These are phyloP conservation scores for Populus tremula DNA, from an alignment of 345 rosid species.

Conservation along the genomic window DNA sequence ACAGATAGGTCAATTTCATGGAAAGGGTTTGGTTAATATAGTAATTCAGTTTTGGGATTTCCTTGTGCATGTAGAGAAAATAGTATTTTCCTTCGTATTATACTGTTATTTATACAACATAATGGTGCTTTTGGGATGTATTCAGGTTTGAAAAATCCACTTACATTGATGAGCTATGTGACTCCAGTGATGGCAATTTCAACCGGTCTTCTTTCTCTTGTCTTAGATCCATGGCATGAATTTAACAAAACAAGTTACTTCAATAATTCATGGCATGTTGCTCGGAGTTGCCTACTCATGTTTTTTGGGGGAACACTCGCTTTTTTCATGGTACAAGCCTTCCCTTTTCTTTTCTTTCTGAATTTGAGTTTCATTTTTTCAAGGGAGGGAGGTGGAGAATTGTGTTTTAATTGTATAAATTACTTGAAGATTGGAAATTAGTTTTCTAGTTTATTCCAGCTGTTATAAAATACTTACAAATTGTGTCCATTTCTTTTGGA, in stretches of 20 bases:
- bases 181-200: constrained; percentile 87
- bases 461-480: constrained; percentile 2
- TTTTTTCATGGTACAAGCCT: constrained; percentile 71
- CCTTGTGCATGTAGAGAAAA: no score
- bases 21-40: no score
- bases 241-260: constrained; percentile 67
- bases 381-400: neutral
- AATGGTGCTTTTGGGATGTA: constrained; percentile 15
- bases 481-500: constrained; percentile 1
- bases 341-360: neutral
- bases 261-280: constrained; percentile 67
- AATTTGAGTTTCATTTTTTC: neutral
- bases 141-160: constrained; percentile 91
- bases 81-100: no score
- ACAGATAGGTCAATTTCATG: no score
- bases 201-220: constrained; percentile 77
- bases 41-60: no score
- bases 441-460: neutral
- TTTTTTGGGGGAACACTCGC: constrained; percentile 95
- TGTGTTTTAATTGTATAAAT: neutral
- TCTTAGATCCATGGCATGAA: constrained; percentile 94
- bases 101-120: neutral
- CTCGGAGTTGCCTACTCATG: constrained; percentile 87
- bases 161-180: constrained; percentile 75
- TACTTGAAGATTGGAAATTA: neutral